phyloP scores from a whole-genome alignment of 2,329 filamentous ascomycete species.

The Davidsoniella neocaledoniae region DNA sequence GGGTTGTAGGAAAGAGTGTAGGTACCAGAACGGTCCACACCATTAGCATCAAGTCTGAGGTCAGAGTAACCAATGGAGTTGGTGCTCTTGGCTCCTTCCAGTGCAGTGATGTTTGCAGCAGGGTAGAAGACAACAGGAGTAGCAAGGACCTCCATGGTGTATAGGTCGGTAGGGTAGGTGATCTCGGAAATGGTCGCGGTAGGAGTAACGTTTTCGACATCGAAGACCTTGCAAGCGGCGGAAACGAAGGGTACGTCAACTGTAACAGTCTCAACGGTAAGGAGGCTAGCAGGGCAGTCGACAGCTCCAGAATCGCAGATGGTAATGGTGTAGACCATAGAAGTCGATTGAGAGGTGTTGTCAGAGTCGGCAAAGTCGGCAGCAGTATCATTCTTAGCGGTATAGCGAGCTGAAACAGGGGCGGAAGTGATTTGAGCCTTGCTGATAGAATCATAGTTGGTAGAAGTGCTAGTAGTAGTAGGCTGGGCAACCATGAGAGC shows the following conservation, averaged over 20 bases:
- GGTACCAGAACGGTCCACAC: too few relatives aligned
- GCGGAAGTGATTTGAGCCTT: background rate
- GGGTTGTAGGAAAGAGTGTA: too few relatives aligned
- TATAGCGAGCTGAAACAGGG: background rate
- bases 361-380: background rate
- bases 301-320: constrained; percentile 22
- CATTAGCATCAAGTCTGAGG: too few relatives aligned
- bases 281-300: constrained; percentile 25
- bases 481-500: background rate
- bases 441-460: background rate
- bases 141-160: background rate
- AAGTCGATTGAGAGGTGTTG: constrained; percentile 13
- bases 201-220: background rate
- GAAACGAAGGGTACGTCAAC: background rate
- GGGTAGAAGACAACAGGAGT: constrained; percentile 4
- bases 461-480: background rate
- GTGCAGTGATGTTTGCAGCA: too few relatives aligned
- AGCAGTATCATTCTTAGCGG: background rate
- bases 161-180: constrained; percentile 8
- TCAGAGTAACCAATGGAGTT: too few relatives aligned
- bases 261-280: constrained; percentile 19
- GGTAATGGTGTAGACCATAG: constrained; percentile 19
- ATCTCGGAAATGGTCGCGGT: background rate
- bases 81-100: too few relatives aligned
- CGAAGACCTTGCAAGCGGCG: background rate